These are phyloP conservation scores for Sporopachydermia cereana DNA, from an alignment of 1,139 yeast species.

Conservation along the genomic window DNA sequence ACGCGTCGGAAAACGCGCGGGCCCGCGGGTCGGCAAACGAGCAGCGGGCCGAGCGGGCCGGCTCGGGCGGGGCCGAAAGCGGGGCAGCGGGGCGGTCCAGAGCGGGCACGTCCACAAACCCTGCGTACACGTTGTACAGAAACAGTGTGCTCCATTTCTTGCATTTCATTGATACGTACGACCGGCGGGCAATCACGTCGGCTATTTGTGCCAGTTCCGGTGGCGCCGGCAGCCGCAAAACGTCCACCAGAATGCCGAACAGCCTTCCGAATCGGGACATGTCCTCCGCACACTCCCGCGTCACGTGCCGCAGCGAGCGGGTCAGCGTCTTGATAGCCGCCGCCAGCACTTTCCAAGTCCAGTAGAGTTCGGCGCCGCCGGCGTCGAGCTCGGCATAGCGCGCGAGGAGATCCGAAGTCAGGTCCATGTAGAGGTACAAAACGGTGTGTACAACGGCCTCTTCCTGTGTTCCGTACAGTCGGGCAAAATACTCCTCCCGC, in stretches of 20 bases:
- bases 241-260: not conserved
- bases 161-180: not conserved
- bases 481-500: not conserved
- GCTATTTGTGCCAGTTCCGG: conserved; percentile 1
- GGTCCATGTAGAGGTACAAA: not conserved
- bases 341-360: not conserved
- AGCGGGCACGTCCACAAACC: conserved; percentile 2
- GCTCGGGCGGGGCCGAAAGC: not conserved
- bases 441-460: not conserved
- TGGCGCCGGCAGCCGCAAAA: not conserved
- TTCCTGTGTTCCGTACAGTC: not conserved
- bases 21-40: not conserved
- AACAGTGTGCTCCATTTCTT: not conserved
- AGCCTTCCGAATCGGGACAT: conserved; percentile 2
- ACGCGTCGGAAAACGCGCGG: not conserved
- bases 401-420: not conserved
- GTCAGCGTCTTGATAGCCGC: not conserved
- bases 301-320: not conserved
- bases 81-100: not conserved
- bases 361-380: not conserved
- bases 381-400: not conserved
- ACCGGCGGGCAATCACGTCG: not conserved
- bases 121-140: conserved; percentile 1
- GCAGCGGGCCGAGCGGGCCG: not conserved
- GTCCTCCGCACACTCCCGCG: not conserved